Evolutionary conservation across 345 rosid genomes (phyloP).

Genomic region (Salix caprea): DNA sequence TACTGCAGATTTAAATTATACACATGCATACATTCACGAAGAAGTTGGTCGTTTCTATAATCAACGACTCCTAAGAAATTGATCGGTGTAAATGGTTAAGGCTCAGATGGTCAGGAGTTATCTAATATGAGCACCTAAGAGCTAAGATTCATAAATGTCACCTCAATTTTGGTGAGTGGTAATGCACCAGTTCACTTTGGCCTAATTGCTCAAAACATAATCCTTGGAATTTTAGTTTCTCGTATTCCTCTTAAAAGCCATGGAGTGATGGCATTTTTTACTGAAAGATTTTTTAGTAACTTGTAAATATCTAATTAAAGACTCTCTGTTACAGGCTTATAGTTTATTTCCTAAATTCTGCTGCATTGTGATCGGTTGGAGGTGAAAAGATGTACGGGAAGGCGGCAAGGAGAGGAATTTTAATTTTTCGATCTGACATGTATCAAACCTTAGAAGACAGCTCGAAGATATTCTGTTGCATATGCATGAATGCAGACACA

Average conservation of each 20-base stretch:
- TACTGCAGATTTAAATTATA: background rate
- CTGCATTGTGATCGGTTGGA: conserved; percentile 50
- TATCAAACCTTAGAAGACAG: conserved; percentile 94
- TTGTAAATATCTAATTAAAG: background rate
- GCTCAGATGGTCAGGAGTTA: background rate
- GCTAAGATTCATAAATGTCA: background rate
- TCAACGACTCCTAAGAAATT: background rate
- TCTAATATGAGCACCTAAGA: background rate
- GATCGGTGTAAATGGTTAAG: background rate
- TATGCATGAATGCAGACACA: background rate
- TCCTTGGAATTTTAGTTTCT: background rate
- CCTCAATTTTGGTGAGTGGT: background rate
- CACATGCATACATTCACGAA: background rate
- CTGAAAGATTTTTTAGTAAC: background rate
- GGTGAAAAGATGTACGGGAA: conserved; percentile 97
- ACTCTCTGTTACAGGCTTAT: background rate
- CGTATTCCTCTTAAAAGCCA: background rate
- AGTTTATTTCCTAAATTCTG: background rate
- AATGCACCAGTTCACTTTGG: background rate
- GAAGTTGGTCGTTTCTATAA: background rate
- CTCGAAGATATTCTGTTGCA: conserved; percentile 24
- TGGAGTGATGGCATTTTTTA: conserved; percentile 1
- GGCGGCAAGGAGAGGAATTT: conserved; percentile 87
- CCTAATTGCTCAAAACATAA: background rate
- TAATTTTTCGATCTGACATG: conserved; percentile 73